Percentiles rank a stretch among this genome's conserved stretches.
These are phyloP conservation scores for Floccularia luteovirens DNA, from an alignment of 768 basidiomycete genomes.

Conservation along the genomic window DNA sequence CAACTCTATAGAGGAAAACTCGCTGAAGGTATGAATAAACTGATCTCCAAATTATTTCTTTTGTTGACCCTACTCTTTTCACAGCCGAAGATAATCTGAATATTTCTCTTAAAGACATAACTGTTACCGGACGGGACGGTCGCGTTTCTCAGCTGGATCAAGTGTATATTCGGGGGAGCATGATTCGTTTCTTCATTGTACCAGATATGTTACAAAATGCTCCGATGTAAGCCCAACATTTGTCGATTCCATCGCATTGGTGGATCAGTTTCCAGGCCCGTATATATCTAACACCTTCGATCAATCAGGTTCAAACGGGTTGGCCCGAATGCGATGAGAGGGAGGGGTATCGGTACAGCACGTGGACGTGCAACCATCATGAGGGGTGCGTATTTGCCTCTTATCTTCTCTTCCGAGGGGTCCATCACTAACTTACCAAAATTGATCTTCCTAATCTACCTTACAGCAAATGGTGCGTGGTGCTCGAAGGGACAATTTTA, in stretches of 20 bases:
- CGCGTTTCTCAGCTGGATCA: slow-evolving; percentile 98
- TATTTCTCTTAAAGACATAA: slow-evolving; percentile 93
- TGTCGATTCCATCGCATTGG: background rate
- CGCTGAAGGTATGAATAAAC: slow-evolving; percentile 70
- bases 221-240: slow-evolving; percentile 69
- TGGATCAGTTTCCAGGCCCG: background rate
- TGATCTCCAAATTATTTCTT: slow-evolving; percentile 6
- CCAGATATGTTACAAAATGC: slow-evolving; percentile 99
- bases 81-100: slow-evolving; percentile 97
- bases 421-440: background rate
- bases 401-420: background rate
- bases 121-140: slow-evolving; percentile 96
- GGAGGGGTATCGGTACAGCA: slow-evolving; percentile 97
- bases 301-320: slow-evolving; percentile 92
- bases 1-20: slow-evolving; percentile 97
- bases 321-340: slow-evolving; percentile 97
- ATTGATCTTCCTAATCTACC: slow-evolving; percentile 11
- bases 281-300: slow-evolving; percentile 2
- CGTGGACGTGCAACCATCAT: slow-evolving; percentile 98
- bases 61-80: slow-evolving; percentile 10
- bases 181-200: slow-evolving; percentile 98
- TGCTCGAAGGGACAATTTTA: background rate
- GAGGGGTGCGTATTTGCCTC: slow-evolving; percentile 60
- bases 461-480: slow-evolving; percentile 67
- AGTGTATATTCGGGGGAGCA: slow-evolving; percentile 97